Conservation (phyloP, 306 rosid genomes). For the Medicago truncatula region MtrunA17r5.0-ANR NC_053045.1:46736001-46736500, state of each 20-base stretch:
- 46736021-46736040: slow-evolving; percentile 94
- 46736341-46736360: background rate
- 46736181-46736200: background rate
- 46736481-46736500: too few species aligned
- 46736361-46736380: too few species aligned
- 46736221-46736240: background rate
- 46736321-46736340: background rate
- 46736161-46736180: background rate
- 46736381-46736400: too few species aligned
- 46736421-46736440: too few species aligned
- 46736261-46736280: slow-evolving; percentile 77
- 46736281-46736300: slow-evolving; percentile 95
- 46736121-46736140: slow-evolving; percentile 88
- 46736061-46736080: slow-evolving; percentile 88
- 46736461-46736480: too few species aligned
- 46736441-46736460: too few species aligned
- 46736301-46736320: slow-evolving; percentile 20
- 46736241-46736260: slow-evolving; percentile 84
- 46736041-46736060: slow-evolving; percentile 73
- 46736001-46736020: slow-evolving; percentile 69
- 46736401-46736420: too few species aligned
- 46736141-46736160: background rate
- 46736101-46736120: slow-evolving; percentile 99
- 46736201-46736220: too few species aligned
- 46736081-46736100: slow-evolving; percentile 97